Base-by-base conservation (phyloP, 768 basidiomycete genomes). In the Lentinula boryana region DNA sequence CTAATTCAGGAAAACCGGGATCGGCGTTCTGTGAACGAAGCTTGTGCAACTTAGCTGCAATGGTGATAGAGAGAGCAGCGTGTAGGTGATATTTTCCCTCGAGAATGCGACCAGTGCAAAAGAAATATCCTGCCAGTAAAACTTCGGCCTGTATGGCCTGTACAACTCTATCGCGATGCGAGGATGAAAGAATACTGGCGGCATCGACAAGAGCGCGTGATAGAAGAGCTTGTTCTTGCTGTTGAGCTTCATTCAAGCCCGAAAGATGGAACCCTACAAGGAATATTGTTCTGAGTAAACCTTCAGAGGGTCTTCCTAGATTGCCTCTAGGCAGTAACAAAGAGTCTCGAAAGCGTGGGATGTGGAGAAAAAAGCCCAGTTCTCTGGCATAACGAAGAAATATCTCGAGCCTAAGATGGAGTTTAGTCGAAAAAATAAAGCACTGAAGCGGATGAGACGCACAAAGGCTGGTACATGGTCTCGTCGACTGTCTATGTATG, bases 301-400 rank as follows among this genome's bases (percentile, higher is more conserved):
- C 80, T 12, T 79, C 78, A 5, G 81, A 72, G n/a, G 82, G 81
- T 7, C 81, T 70, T 44, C 76, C 73, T 4, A 75, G 73, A 48
- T 80, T 76, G 0, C 81, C 77, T 51, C 83, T 75, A 3, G 79
- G 74, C 49, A 79, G 77, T 50, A 87, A 75, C 6, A 75, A 71
- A 3, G 77, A 70, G 38, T 75, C 73, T 49, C 79, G 79, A 63
- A 86, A 80, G 33, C 84, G 77, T 7, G 76, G 59, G 5, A 71
- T 66, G 60, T 77, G 71, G 57, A 92, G 80, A 70, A 90, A 91
- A 67, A 91, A 84, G 5, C 86, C 87, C 59, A 89, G 77, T 65
- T 85, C 79, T 41, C 75, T 68, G 0, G 81, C 77, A 65, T 88
- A 78, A 16, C 80, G 82, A 12, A 85, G 68, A 67, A 93, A 85